phyloP scores from a whole-genome alignment of 176 grass and related monocot genomes.

The Hordeum marinum region DNA sequence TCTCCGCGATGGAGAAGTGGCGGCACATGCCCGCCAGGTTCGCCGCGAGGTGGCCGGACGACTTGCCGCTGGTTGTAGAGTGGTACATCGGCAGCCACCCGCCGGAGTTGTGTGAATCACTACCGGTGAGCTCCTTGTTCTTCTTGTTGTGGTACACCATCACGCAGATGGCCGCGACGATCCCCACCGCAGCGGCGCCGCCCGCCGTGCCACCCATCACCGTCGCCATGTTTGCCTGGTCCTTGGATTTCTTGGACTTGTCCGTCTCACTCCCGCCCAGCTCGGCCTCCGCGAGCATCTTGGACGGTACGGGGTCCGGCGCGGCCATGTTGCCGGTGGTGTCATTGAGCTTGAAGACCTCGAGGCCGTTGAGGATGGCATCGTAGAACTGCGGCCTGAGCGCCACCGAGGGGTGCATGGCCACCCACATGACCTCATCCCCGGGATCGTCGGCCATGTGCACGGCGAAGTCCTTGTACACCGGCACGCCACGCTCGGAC shows the following conservation, averaged over 20 bases:
- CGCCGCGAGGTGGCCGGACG: constrained; percentile 51
- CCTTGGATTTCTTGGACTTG: neutral
- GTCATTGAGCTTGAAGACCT: constrained; percentile 85
- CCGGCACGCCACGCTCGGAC: constrained; percentile 42
- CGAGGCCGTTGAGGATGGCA: constrained; percentile 66
- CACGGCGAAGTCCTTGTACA: constrained; percentile 67
- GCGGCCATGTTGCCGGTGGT: constrained; percentile 40
- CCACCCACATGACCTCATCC: constrained; percentile 56
- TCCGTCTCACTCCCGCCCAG: neutral
- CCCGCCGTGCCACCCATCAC: constrained; percentile 57
- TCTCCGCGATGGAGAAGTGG: constrained; percentile 77
- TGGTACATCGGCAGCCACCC: constrained; percentile 74
- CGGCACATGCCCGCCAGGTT: constrained; percentile 72
- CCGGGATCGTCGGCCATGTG: constrained; percentile 31
- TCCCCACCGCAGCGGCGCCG: constrained; percentile 46
- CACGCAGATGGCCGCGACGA: constrained; percentile 38
- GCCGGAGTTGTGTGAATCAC: constrained; percentile 49
- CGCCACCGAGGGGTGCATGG: constrained; percentile 54
- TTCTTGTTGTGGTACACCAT: constrained; percentile 49
- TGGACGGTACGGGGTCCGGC: constrained; percentile 53
- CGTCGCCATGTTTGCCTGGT: neutral
- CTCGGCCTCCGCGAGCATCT: constrained; percentile 51
- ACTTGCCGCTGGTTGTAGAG: constrained; percentile 62
- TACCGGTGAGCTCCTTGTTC: constrained; percentile 7
- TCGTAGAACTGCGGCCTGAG: constrained; percentile 70